Evolutionary conservation across 202 grass and related monocot species (phyloP).

Genomic region (Brachypodium distachyon): DNA sequence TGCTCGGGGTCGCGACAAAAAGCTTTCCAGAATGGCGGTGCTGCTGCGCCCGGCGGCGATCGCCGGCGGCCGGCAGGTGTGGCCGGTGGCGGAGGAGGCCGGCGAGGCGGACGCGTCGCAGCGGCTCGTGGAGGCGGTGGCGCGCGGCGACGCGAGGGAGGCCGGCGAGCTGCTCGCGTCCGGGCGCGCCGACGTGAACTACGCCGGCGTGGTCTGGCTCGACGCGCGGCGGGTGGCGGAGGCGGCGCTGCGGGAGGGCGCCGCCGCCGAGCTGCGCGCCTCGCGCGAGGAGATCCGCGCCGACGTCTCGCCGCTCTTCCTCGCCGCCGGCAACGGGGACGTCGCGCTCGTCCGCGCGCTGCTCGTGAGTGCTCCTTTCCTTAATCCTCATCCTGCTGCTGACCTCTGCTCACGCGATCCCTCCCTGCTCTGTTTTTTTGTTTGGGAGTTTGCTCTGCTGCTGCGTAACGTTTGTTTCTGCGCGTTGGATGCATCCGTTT

Average conservation of each 20-base stretch:
- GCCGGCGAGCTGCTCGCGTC: slow-evolving; percentile 62
- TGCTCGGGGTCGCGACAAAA: not conserved
- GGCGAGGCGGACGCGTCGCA: slow-evolving; percentile 47
- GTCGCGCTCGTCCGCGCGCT: slow-evolving; percentile 67
- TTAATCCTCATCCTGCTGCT: too few relatives aligned
- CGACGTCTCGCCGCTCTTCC: slow-evolving; percentile 91
- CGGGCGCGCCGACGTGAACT: slow-evolving; percentile 73
- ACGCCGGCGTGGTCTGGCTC: slow-evolving; percentile 82
- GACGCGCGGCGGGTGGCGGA: slow-evolving; percentile 41
- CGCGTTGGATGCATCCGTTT: not conserved
- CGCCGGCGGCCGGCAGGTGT: slow-evolving; percentile 55
- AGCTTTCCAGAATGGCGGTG: slow-evolving; percentile 52
- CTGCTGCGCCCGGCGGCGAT: slow-evolving; percentile 56
- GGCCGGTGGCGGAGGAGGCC: slow-evolving; percentile 53
- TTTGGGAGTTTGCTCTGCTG: not conserved
- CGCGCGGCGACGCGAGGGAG: slow-evolving; percentile 45
- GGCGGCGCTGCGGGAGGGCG: slow-evolving; percentile 55
- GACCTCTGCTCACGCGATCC: not conserved
- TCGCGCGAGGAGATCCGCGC: slow-evolving; percentile 86
- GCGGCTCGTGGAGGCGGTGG: slow-evolving; percentile 78
- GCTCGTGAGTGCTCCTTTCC: slow-evolving; percentile 42
- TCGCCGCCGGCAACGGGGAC: slow-evolving; percentile 82
- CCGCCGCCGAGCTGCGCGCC: slow-evolving; percentile 45
- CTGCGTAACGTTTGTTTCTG: not conserved
- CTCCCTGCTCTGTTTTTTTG: not conserved